Evolutionary conservation across 352 stramenopile species (phyloP).

Genomic region (Chrysophaeum taylorii): DNA sequence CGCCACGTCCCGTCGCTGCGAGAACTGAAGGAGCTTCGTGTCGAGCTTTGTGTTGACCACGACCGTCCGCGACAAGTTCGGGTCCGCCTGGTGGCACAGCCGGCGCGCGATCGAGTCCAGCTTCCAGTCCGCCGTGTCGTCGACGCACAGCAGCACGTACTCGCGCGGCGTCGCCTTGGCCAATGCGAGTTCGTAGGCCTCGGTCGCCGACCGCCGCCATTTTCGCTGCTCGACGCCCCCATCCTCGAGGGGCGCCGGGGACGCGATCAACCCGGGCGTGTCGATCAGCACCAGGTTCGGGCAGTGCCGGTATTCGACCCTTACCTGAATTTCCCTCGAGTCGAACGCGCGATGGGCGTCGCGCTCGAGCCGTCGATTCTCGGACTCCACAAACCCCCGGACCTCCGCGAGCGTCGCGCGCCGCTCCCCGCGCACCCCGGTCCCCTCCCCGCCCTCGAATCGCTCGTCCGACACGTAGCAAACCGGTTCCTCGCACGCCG

Average conservation of each 20-base stretch:
- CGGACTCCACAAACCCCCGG: slow-evolving; percentile 58
- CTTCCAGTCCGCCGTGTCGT: slow-evolving; percentile 68
- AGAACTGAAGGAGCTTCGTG: slow-evolving; percentile 49
- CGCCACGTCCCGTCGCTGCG: background rate
- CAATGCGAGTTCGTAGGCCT: slow-evolving; percentile 55
- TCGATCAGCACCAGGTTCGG: slow-evolving; percentile 74
- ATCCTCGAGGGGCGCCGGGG: slow-evolving; percentile 41
- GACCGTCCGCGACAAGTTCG: slow-evolving; percentile 56
- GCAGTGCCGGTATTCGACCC: slow-evolving; percentile 69
- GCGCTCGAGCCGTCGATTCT: slow-evolving; percentile 58
- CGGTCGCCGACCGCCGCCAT: slow-evolving; percentile 22
- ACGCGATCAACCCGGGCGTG: slow-evolving; percentile 55
- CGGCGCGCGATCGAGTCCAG: slow-evolving; percentile 38
- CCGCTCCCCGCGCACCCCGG: slow-evolving; percentile 27
- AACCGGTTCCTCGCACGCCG: slow-evolving; percentile 37
- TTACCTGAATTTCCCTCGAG: slow-evolving; percentile 56
- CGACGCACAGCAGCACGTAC: slow-evolving; percentile 67
- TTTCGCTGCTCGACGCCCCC: slow-evolving; percentile 21
- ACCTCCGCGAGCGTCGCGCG: slow-evolving; percentile 39
- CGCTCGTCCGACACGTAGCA: slow-evolving; percentile 40
- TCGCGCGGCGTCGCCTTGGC: slow-evolving; percentile 57
- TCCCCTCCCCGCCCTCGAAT: slow-evolving; percentile 42
- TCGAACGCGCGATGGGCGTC: slow-evolving; percentile 60
- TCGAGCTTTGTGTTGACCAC: slow-evolving; percentile 68
- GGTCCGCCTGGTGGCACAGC: slow-evolving; percentile 49